Base-by-base conservation (phyloP, 306 rosid genomes). In the Quercus cerris region DNA sequence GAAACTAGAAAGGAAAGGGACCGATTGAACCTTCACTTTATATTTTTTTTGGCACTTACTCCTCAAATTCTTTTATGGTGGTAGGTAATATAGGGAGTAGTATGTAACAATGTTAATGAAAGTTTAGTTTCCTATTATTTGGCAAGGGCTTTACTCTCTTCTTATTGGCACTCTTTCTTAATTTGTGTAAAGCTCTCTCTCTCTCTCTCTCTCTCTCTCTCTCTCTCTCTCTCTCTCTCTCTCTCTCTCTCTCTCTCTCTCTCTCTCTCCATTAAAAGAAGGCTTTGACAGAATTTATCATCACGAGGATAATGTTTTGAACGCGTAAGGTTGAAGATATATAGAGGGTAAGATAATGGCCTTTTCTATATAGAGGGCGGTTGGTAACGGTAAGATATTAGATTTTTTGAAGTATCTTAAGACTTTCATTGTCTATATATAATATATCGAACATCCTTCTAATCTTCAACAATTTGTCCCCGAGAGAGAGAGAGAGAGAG, bases 261-360 rank as follows among this genome's bases (percentile, higher is more conserved):
- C 54, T 49, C 14, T 59, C 13, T 4, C 38, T 14, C 18, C 17
- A 11, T 4, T 13, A 17, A 3, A 3, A 31, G 46, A 64, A 64
- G 13, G 22, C 44, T 30, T 64, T 64, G 70, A 64, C 5, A 22
- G 8, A 14, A 20, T 64, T 74, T 28, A 5, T 59, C 25, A 23
- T 71, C 84, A 84, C 75, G 57, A 75, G 84, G 55, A 64, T 76
- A 64, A 56, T 19, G 66, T 63, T 71, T 73, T n/a, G 56, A 72
- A 35, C 3, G 20, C 31, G 77, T 51, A 59, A 70, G 17, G 35
- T 12, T 38, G 1, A 77, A 41, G 46, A 77, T 54, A 63, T 33
- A 38, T 18, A 31, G 51, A 3, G 0, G n/a, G 20, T 46, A 38
- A 54, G 5, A 35, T 56, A 82, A 41, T 7, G 3, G 31, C 62